Base-by-base conservation (phyloP, 139 green algal species). In the Eudorina sp. region DNA sequence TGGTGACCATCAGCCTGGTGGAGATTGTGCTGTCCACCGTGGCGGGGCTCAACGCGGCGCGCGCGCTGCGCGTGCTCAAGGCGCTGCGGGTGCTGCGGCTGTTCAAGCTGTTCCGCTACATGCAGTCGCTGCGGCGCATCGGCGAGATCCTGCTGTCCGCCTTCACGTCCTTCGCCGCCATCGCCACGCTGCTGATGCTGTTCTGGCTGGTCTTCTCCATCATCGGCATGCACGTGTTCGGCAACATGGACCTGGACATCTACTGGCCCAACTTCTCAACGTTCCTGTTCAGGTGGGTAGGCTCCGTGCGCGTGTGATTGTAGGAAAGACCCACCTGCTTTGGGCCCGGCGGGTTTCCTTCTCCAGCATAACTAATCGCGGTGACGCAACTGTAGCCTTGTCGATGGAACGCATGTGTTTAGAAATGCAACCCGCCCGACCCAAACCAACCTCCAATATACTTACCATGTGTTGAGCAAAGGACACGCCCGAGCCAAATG, bases 141-240 rank as follows among this genome's bases (percentile, higher is more conserved):
- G 92, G 91, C 8, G 91, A 93, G 82, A 89, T 98, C 60, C 77
- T 98, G 74, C 76, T 97, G 38, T 77, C 87, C 36, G 89, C 79
- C 60, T 91, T 96, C 80, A 40, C 70, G 1, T 95, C 91, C 69
- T 98, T 98, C 90, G 85, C 94, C 4, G 92, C 94, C 77, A 96
- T 98, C 73, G 93, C 93, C 16, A 73, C 95, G 64, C 93, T 97
- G 34, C 93, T 96, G 60, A 78, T 69, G 21, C 91, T 98, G 27
- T 97, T 97, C 89, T 97, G 81, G 95, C 89, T 97, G n/a, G 95
- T 98, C 11, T 97, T 96, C 83, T 88, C 95, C 38, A 96, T 97
- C 86, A 91, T 98, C 58, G 96, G 96, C 16, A 90, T 98, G 64
- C 96, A 98, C 73, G 91, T 97, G 68, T 97, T 96, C 82, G 95